Evolutionary conservation across 495 filamentous ascomycete genomes (phyloP), one percentile per base, ranked within the genome.

Genomic region (Saxophila tyrrhenica): DNA sequence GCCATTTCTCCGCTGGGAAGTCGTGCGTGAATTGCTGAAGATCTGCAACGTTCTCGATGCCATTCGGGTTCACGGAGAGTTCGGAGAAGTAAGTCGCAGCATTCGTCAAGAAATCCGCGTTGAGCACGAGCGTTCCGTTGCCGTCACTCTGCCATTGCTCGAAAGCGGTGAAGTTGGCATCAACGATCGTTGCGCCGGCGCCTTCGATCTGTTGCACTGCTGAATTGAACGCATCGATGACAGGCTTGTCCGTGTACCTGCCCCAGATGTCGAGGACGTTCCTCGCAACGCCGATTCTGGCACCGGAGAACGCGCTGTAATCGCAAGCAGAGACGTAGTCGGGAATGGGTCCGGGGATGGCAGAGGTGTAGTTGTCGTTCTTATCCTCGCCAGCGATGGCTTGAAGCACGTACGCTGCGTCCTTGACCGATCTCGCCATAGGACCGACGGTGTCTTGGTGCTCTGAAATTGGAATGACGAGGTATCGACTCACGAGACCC

Each of bases 361-460:
- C 73, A 32, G 68, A 68, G 0, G 77, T 79, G 64, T 78, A 79
- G 57, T 78, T 79, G 64, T 74, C 72, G 41, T 64, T 41, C 11
- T 57, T 21, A 60, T 84, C 79, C 22, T 59, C 55, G 0, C 81
- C 80, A 0, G 76, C 79, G 39, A 86, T 83, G 17, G 74, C 77
- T 59, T 79, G 72, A 21, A 87, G 73, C 3, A 85, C n/a, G 51
- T 78, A 75, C 0, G 83, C 82, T 0, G 82, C 82, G 60, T 87
- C 83, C 57, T 75, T 78, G 53, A 87, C 82, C 0, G 74, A 80
- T 16, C 78, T 65, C 13, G 81, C 75, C 72, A 86, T 77, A 0
- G 82, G 79, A 0, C 82, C 83, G 23, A 84, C 69, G 0, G 81
- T 85, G 58, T 86, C 83, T 62, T 81, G 80, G 56, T 74, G 77